Conservation (phyloP, 2,329 filamentous ascomycete species). For the Dryadomyces quercivorus region DNA sequence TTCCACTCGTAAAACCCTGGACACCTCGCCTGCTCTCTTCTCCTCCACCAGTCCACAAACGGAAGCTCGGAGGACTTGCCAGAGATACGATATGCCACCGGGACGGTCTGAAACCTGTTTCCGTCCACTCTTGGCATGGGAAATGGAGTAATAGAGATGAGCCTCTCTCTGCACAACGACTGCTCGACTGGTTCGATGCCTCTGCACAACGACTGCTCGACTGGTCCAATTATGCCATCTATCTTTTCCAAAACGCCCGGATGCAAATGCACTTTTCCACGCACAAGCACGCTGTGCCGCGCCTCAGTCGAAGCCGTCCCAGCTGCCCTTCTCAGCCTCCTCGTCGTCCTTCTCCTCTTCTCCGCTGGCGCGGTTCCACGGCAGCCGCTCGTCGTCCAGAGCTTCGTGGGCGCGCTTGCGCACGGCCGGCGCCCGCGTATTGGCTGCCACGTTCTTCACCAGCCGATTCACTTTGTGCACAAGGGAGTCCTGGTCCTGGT, state of each 20-base stretch:
- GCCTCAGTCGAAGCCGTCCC: constrained; percentile 54
- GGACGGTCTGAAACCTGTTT: too few relatives aligned
- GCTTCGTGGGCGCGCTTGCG: constrained; percentile 57
- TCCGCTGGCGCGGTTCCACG: constrained; percentile 37
- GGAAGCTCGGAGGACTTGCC: too few relatives aligned
- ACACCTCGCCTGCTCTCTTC: too few relatives aligned
- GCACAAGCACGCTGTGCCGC: neutral
- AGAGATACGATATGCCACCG: too few relatives aligned
- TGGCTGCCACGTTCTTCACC: constrained; percentile 41
- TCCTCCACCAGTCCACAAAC: too few relatives aligned
- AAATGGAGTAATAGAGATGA: too few relatives aligned
- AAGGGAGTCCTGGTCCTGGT: constrained; percentile 27
- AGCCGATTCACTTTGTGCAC: constrained; percentile 40
- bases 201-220: too few relatives aligned
- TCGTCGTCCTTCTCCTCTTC: constrained; percentile 22
- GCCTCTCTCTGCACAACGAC: too few relatives aligned
- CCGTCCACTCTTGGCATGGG: too few relatives aligned
- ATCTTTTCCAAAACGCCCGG: neutral
- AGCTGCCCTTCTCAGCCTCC: constrained; percentile 34
- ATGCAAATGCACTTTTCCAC: neutral
- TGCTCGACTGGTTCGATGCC: too few relatives aligned
- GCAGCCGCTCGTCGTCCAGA: constrained; percentile 61
- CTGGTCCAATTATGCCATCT: too few relatives aligned
- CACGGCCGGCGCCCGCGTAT: constrained; percentile 57
- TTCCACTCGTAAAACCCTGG: too few relatives aligned